Conservation (phyloP, 2,329 filamentous ascomycete genomes). For the Fusarium fracticaudum region DNA sequence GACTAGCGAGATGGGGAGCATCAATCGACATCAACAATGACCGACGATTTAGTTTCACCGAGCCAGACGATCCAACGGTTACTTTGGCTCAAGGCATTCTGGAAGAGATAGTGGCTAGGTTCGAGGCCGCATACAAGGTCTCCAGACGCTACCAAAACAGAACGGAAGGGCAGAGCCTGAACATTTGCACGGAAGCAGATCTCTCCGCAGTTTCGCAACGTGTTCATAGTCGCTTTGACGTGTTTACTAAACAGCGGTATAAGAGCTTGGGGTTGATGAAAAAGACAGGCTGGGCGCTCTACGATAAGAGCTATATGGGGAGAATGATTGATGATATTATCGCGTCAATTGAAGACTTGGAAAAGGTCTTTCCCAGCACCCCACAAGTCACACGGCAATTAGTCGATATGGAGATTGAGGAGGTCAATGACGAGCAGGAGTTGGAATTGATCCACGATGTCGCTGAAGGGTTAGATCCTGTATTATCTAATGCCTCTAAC, state of each 20-base stretch:
- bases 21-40: conserved; percentile 45
- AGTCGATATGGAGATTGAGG: not conserved
- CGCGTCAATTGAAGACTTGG: conserved; percentile 39
- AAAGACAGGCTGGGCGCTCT: conserved; percentile 10
- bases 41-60: conserved; percentile 20
- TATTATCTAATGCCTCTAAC: accelerated
- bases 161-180: too few relatives aligned
- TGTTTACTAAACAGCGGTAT: not conserved
- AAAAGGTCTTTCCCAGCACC: not conserved
- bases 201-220: not conserved
- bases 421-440: not conserved
- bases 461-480: not conserved
- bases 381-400: not conserved
- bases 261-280: not conserved
- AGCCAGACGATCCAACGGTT: not conserved
- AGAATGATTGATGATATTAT: conserved; percentile 36
- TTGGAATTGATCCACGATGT: not conserved
- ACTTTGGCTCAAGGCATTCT: not conserved
- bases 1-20: conserved; percentile 49
- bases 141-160: not conserved
- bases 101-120: not conserved
- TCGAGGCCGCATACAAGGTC: not conserved
- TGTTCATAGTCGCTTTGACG: not conserved
- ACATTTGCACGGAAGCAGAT: not conserved
- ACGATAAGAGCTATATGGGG: conserved; percentile 25